Evolutionary conservation across 371 early-diverging fungal species (phyloP).

Genomic region (Parasitella parasitica): DNA sequence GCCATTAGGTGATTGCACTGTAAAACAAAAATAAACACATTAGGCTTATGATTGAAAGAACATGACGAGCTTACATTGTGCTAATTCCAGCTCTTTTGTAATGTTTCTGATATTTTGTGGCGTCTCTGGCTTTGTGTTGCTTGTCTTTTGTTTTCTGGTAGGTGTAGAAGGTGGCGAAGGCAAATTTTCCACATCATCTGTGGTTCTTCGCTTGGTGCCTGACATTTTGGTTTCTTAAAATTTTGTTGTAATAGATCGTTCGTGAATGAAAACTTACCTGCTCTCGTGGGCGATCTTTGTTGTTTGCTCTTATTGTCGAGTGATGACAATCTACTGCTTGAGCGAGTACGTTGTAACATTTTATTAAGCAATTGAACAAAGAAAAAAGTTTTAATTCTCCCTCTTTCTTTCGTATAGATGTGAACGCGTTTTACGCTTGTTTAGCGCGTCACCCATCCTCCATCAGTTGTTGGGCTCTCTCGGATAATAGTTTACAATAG

Average conservation of each 20-base stretch:
- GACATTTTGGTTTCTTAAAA: not conserved
- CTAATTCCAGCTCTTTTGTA: conserved; percentile 15
- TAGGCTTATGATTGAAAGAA: not conserved
- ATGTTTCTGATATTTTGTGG: conserved; percentile 16
- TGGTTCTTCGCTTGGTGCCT: conserved; percentile 15
- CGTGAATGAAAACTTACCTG: not conserved
- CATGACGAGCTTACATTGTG: conserved; percentile 6
- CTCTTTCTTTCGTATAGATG: too few relatives aligned
- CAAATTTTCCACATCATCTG: conserved; percentile 14
- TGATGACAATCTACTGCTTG: not conserved
- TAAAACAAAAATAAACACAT: not conserved
- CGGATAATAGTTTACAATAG: too few relatives aligned
- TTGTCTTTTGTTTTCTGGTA: conserved; percentile 1
- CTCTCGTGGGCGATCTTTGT: not conserved
- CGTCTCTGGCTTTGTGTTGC: conserved; percentile 3
- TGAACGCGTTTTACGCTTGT: too few relatives aligned
- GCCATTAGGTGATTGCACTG: conserved; percentile 9
- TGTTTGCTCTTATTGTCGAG: not conserved
- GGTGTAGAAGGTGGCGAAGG: conserved; percentile 19
- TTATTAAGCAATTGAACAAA: not conserved
- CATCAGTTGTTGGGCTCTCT: too few relatives aligned
- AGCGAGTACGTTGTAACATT: conserved; percentile 4
- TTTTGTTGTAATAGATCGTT: too few relatives aligned
- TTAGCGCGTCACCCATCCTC: too few relatives aligned
- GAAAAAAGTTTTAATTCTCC: not conserved